Conservation (phyloP, 345 rosid species). For the Aquilaria malaccensis region DNA sequence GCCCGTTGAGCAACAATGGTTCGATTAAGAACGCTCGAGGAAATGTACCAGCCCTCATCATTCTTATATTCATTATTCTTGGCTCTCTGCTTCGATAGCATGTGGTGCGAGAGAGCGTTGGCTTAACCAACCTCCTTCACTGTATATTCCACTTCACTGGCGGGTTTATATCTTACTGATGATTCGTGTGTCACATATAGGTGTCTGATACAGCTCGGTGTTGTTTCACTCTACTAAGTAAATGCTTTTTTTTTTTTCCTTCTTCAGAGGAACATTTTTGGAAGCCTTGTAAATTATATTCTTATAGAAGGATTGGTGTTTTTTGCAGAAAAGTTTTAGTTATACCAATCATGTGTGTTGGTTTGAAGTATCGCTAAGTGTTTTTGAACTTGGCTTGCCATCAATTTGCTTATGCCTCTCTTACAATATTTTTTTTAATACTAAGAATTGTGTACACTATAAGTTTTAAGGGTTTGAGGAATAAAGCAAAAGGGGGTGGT, state of each 20-base stretch:
- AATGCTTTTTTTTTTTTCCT: too few species aligned
- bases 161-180: conserved; percentile 16
- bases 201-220: conserved; percentile 5
- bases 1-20: conserved; percentile 36
- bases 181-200: not conserved
- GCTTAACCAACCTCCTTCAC: not conserved
- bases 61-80: conserved; percentile 20
- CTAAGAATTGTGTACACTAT: too few species aligned
- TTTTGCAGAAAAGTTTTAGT: too few species aligned
- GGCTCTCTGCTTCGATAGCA: conserved; percentile 38
- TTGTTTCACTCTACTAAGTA: not conserved
- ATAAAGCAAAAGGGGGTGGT: too few species aligned
- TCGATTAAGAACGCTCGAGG: conserved; percentile 18
- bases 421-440: too few species aligned
- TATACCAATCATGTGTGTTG: too few species aligned
- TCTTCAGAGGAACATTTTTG: not conserved
- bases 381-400: too few species aligned
- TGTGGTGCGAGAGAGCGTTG: not conserved
- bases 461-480: too few species aligned
- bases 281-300: conserved; percentile 23
- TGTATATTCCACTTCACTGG: conserved; percentile 8
- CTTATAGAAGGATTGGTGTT: not conserved
- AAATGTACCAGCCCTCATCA: conserved; percentile 19
- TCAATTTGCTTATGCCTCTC: too few species aligned
- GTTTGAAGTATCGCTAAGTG: too few species aligned